Conservation (phyloP, 331 rosid genomes). For the Cydonia oblonga region DNA sequence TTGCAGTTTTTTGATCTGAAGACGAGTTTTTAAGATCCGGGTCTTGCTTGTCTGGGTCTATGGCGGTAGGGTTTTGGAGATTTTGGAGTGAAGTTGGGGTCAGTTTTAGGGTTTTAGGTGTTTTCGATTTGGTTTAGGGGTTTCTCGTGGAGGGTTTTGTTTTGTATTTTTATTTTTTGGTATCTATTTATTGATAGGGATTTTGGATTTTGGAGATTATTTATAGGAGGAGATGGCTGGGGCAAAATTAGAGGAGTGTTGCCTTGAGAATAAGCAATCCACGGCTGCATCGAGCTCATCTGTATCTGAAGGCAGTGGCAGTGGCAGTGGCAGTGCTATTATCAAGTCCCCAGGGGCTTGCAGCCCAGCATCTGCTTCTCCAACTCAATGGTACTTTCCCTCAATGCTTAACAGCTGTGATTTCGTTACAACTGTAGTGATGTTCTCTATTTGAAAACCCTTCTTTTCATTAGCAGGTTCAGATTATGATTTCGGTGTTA, state of each 20-base stretch:
- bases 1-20: constrained; percentile 35
- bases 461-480: not conserved
- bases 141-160: constrained; percentile 7
- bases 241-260: constrained; percentile 59
- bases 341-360: constrained; percentile 58
- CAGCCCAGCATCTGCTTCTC: constrained; percentile 60
- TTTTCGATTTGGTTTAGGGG: not conserved
- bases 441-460: not conserved
- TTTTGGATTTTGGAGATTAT: constrained; percentile 40
- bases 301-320: constrained; percentile 58
- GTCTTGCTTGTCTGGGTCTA: constrained; percentile 23
- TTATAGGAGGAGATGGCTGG: constrained; percentile 50
- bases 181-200: constrained; percentile 25
- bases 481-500: not conserved
- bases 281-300: constrained; percentile 78
- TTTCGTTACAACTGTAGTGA: not conserved
- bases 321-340: constrained; percentile 31
- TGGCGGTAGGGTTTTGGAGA: constrained; percentile 20
- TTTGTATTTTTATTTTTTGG: not conserved
- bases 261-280: constrained; percentile 86
- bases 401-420: constrained; percentile 8
- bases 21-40: constrained; percentile 53
- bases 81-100: constrained; percentile 12
- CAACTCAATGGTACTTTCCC: constrained; percentile 55
- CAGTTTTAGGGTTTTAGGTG: constrained; percentile 20